Base-by-base conservation (phyloP, 2,329 filamentous ascomycete genomes). In the Ophiostoma angusticollis region DNA sequence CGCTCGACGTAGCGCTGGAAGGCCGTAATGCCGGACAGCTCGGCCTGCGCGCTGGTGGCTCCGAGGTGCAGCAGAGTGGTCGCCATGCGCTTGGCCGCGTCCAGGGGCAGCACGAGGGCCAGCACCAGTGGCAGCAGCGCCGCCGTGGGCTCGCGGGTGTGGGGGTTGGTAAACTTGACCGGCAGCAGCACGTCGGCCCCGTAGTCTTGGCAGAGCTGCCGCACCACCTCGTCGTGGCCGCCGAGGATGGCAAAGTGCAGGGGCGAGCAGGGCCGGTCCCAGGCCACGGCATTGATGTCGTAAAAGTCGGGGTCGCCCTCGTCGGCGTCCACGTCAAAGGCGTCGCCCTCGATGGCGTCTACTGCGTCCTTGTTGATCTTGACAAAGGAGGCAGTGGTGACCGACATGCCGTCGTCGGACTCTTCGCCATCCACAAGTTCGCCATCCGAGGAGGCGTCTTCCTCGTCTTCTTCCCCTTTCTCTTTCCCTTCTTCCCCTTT, bases 161-260 rank as follows among this genome's bases (percentile, higher is more conserved):
- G 19, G 9, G 24, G 56, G 40, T 67, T 57, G 9, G 70, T 51
- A 19, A 80, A 65, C 56, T 87, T 87, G 53, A 91, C 65, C 0
- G 84, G 84, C 17, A 85, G 62, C 13, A 87, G 63, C 1, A 80
- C 68, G 54, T 93, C 84, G 5, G 84, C 83, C 7, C 83, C 85
- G 51, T 84, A 91, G 45, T 78, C 63, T 42, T 76, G 65, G 37
- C 82, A 80, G 6, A 93, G 69, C 18, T 74, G 57, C 41, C 78
- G 72, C 12, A 89, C 81, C 9, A 77, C 71, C 4, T 80, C 69
- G 19, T 71, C 62, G 47, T 89, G 78, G 0, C 83, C 84, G 43
- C 74, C 72, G 2, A 83, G 55, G 44, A 93, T 85, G 7, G 85
- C 85, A 21, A 86, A 67, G 54, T 93, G 85, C 5, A 93, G 65